These are phyloP conservation scores for Collybiopsis confluens DNA, from an alignment of 768 basidiomycete species.

Conservation along the genomic window DNA sequence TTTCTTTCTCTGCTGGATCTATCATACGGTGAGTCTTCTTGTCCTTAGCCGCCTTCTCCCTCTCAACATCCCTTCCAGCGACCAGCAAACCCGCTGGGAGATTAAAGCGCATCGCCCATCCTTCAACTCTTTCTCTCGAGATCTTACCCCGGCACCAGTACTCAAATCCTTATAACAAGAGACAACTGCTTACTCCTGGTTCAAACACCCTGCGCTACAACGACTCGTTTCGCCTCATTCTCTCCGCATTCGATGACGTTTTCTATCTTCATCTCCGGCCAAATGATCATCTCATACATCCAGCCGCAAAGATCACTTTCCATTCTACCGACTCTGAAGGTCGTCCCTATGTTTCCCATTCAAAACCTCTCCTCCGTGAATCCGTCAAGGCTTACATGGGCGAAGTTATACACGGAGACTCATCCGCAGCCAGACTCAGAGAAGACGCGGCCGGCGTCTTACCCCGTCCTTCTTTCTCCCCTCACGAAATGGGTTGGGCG, in stretches of 20 bases:
- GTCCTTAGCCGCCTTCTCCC: background rate
- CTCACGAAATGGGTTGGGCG: constrained; percentile 67
- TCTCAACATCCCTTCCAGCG: constrained; percentile 20
- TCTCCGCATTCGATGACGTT: constrained; percentile 61
- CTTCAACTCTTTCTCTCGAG: constrained; percentile 47
- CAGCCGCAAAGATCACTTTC: constrained; percentile 69
- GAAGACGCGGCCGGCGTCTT: constrained; percentile 59
- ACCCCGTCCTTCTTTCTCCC: constrained; percentile 29
- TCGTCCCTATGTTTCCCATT: constrained; percentile 41
- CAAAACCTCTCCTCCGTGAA: constrained; percentile 59
- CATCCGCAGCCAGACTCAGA: constrained; percentile 51
- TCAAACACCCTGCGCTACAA: constrained; percentile 55
- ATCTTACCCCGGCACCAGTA: constrained; percentile 46
- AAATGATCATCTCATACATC: constrained; percentile 74
- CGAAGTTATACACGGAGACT: constrained; percentile 61
- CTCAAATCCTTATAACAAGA: constrained; percentile 26
- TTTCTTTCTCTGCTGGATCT: constrained; percentile 3
- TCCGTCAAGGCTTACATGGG: constrained; percentile 69
- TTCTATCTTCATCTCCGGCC: constrained; percentile 75
- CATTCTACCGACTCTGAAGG: constrained; percentile 52
- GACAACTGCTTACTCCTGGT: constrained; percentile 24
- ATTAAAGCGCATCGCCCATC: constrained; percentile 46
- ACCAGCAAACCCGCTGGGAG: constrained; percentile 43
- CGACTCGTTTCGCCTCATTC: constrained; percentile 67
- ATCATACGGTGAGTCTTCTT: constrained; percentile 1